Evolutionary conservation across 129 eudicot species (phyloP).

Genomic region (Lonicera japonica): DNA sequence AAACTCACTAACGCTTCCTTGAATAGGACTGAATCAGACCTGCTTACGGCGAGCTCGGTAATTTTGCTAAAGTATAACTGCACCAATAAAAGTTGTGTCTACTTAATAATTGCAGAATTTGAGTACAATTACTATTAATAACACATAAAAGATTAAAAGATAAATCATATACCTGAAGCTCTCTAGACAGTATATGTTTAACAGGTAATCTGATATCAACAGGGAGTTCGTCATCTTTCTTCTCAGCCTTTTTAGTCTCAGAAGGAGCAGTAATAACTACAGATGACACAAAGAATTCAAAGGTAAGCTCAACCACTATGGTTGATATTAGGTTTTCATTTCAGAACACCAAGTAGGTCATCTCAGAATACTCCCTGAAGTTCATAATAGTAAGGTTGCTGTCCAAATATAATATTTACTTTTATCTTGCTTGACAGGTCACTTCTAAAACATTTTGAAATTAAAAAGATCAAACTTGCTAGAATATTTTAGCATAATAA

Average conservation of each 20-base stretch:
- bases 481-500: too few species aligned
- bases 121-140: not conserved
- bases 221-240: conserved; percentile 43
- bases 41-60: conserved; percentile 54
- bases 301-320: conserved; percentile 32
- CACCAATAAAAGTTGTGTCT: conserved; percentile 16
- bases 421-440: too few species aligned
- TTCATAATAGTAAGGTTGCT: too few species aligned
- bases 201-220: conserved; percentile 66
- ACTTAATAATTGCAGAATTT: conserved; percentile 2
- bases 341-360: too few species aligned
- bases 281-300: conserved; percentile 29
- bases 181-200: conserved; percentile 70
- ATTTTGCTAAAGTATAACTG: conserved; percentile 62
- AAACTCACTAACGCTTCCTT: conserved; percentile 64
- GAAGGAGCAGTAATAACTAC: conserved; percentile 51
- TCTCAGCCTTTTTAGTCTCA: conserved; percentile 43
- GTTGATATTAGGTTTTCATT: too few species aligned
- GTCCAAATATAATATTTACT: too few species aligned
- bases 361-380: too few species aligned
- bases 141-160: not conserved
- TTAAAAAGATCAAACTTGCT: too few species aligned
- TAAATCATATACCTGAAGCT: conserved; percentile 55
- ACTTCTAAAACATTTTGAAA: too few species aligned
- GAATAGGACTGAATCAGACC: conserved; percentile 49